phyloP scores from a whole-genome alignment of 2,329 filamentous ascomycete species.

The Fusarium robinianum region DNA sequence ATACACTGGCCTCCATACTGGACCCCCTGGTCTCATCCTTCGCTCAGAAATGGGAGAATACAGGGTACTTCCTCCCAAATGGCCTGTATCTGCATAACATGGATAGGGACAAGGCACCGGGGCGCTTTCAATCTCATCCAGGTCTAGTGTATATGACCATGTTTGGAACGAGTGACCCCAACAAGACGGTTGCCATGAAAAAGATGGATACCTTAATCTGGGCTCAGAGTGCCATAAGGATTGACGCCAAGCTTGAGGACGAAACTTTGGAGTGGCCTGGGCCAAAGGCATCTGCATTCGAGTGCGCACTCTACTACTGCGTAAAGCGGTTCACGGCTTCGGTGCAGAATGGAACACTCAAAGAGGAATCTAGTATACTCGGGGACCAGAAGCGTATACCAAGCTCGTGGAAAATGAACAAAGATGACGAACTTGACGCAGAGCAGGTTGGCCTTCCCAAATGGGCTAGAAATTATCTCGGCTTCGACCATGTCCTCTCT shows the following conservation, averaged over 20 bases:
- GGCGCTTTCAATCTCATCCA: no score
- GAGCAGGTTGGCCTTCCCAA: no score
- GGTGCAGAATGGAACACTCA: conserved; percentile 1
- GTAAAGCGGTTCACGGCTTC: conserved; percentile 7
- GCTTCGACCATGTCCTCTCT: not conserved
- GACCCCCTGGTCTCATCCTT: not conserved
- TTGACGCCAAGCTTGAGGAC: conserved; percentile 2
- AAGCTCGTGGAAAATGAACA: no score
- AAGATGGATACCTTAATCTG: conserved; percentile 24
- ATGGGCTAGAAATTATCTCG: not conserved
- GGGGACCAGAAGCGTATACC: conserved; percentile 1
- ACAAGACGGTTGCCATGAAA: conserved; percentile 12
- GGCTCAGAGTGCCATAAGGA: conserved; percentile 20
- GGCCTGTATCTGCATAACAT: conserved; percentile 18
- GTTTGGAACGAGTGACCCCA: conserved; percentile 10
- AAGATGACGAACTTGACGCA: no score
- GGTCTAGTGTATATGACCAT: conserved; percentile 23
- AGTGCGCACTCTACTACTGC: conserved; percentile 26
- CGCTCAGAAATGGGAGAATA: not conserved
- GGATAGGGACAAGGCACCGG: not conserved
- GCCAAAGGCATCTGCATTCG: conserved; percentile 5
- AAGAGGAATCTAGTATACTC: conserved; percentile 6
- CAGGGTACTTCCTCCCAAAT: conserved; percentile 10
- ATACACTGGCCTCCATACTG: not conserved
- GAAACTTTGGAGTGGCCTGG: conserved; percentile 5